Evolutionary conservation across 495 filamentous ascomycete genomes (phyloP).

Genomic region (Podospora tetraspora): DNA sequence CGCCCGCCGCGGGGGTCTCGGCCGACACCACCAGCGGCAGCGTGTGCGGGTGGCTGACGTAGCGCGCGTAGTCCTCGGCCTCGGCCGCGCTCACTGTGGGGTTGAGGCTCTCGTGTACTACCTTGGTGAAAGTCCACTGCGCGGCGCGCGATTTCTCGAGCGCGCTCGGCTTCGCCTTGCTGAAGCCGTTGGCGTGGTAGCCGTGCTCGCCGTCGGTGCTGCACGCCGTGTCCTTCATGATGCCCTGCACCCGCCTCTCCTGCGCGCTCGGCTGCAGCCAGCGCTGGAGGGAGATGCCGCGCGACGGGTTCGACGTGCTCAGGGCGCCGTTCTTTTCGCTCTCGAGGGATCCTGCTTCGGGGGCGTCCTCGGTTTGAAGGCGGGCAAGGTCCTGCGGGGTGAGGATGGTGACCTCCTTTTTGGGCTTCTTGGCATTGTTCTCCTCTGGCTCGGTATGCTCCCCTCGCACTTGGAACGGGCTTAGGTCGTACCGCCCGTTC

Average conservation of each 20-base stretch:
- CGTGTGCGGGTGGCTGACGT: constrained; percentile 84
- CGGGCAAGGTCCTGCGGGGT: constrained; percentile 45
- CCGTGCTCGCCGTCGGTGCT: constrained; percentile 17
- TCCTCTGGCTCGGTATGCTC: constrained; percentile 32
- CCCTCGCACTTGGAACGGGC: constrained; percentile 73
- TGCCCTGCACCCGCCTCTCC: constrained; percentile 36
- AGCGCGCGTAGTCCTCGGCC: constrained; percentile 80
- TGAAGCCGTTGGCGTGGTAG: neutral
- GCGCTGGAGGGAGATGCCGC: constrained; percentile 45
- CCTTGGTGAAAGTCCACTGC: constrained; percentile 82
- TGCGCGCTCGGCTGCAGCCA: constrained; percentile 45
- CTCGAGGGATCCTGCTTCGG: constrained; percentile 35
- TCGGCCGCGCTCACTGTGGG: constrained; percentile 70
- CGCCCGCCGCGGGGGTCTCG: constrained; percentile 45
- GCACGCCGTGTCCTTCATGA: constrained; percentile 40
- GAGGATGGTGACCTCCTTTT: constrained; percentile 58
- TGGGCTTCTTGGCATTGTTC: constrained; percentile 22
- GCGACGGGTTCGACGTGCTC: constrained; percentile 11
- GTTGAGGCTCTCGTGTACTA: constrained; percentile 72
- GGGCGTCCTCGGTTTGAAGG: constrained; percentile 24
- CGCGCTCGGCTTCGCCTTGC: constrained; percentile 36
- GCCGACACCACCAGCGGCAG: constrained; percentile 81
- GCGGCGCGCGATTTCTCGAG: constrained; percentile 64
- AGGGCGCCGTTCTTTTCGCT: constrained; percentile 29
- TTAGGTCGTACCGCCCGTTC: constrained; percentile 69